Percentiles rank a stretch among this genome's conserved stretches.
These are phyloP conservation scores for Fraxinus floribunda DNA, from an alignment of 305 asterid genomes.

Conservation along the genomic window DNA sequence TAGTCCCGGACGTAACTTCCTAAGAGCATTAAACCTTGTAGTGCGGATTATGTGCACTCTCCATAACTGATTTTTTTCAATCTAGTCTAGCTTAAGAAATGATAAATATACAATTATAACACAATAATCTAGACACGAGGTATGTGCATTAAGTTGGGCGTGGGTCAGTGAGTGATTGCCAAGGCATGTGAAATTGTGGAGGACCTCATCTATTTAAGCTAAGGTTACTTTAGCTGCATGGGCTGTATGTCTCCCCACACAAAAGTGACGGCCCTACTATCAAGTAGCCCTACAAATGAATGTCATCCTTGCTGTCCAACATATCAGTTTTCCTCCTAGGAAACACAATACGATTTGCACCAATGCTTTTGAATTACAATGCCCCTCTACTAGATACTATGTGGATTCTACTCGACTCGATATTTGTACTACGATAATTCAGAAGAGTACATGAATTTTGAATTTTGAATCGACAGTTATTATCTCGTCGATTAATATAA, in stretches of 20 bases:
- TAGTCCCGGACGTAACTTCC: neutral
- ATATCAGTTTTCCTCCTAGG: conserved; percentile 59
- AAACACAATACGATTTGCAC: conserved; percentile 28
- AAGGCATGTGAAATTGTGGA: conserved; percentile 38
- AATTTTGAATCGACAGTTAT: neutral
- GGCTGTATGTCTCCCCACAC: conserved; percentile 21
- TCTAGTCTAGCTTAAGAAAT: neutral
- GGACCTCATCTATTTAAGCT: conserved; percentile 25
- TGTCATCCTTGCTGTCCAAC: conserved; percentile 40
- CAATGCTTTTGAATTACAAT: neutral
- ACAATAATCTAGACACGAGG: neutral
- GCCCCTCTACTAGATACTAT: neutral
- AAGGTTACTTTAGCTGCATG: conserved; percentile 34
- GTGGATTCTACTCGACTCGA: neutral
- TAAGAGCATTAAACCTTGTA: neutral
- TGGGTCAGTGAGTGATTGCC: conserved; percentile 27
- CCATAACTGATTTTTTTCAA: neutral
- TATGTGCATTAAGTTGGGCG: conserved; percentile 1
- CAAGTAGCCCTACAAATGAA: conserved; percentile 1
- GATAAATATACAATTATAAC: neutral
- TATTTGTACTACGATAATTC: no score
- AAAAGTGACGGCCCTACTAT: neutral
- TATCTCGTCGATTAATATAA: no score
- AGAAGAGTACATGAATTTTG: neutral
- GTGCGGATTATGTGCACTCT: neutral